Evolutionary conservation across 2,329 filamentous ascomycete species (phyloP).

Genomic region (Nothomitra cinnamomea): DNA sequence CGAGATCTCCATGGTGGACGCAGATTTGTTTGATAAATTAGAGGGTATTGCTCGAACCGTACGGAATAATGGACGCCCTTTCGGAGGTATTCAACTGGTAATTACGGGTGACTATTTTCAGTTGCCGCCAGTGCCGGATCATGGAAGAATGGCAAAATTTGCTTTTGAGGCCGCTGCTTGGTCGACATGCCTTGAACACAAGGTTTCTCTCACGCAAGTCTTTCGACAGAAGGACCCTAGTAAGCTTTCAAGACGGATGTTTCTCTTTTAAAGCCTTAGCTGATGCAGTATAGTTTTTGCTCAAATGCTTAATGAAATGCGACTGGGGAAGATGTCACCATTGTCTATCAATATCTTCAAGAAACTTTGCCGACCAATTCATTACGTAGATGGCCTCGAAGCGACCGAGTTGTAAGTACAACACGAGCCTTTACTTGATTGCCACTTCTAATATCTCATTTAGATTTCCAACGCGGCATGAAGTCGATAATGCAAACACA

Average conservation of each 20-base stretch:
- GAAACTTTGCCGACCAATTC: slow-evolving; percentile 50
- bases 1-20: slow-evolving; percentile 97
- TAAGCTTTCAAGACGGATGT: slow-evolving; percentile 19
- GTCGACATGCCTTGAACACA: slow-evolving; percentile 85
- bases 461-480: slow-evolving; percentile 70
- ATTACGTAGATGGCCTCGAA: slow-evolving; percentile 56
- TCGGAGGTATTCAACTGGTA: slow-evolving; percentile 89
- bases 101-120: slow-evolving; percentile 98
- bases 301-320: slow-evolving; percentile 94
- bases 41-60: slow-evolving; percentile 72
- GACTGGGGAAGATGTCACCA: slow-evolving; percentile 64
- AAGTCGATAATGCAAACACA: slow-evolving; percentile 78
- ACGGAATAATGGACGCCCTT: slow-evolving; percentile 78
- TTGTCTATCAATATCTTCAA: slow-evolving; percentile 63
- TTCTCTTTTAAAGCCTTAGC: slow-evolving; percentile 1
- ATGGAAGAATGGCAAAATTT: slow-evolving; percentile 60
- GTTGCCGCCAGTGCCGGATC: slow-evolving; percentile 79
- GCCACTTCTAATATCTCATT: slow-evolving; percentile 12
- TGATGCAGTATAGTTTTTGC: slow-evolving; percentile 50
- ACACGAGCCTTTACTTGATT: neutral
- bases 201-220: slow-evolving; percentile 84
- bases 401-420: slow-evolving; percentile 61
- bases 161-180: slow-evolving; percentile 86
- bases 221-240: slow-evolving; percentile 83
- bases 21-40: slow-evolving; percentile 90